Percentiles rank a stretch among this genome's conserved stretches.
These are phyloP conservation scores for Aphanomyces cochlioides DNA, from an alignment of 352 stramenopile genomes.

Conservation along the genomic window DNA sequence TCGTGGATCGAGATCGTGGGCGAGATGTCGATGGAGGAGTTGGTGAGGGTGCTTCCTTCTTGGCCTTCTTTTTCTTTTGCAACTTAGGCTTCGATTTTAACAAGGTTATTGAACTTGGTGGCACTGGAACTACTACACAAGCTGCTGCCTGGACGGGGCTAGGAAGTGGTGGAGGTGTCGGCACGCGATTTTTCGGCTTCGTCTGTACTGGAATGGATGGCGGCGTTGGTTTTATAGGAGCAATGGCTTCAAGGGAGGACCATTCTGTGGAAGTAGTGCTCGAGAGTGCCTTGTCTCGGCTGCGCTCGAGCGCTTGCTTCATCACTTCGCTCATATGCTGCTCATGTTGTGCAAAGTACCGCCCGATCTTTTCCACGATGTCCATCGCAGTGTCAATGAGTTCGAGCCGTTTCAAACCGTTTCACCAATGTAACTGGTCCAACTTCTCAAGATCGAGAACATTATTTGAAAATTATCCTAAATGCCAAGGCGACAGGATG, in stretches of 20 bases:
- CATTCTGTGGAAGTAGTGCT: too few species aligned
- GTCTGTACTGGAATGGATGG: neutral
- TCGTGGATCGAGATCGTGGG: neutral
- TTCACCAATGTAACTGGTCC: conserved; percentile 9
- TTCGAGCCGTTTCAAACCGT: neutral
- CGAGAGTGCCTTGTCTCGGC: neutral
- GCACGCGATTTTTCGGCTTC: neutral
- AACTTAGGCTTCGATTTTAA: too few species aligned
- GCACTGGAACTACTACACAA: too few species aligned
- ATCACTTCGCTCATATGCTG: conserved; percentile 22
- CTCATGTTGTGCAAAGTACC: conserved; percentile 27
- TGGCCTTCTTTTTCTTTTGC: neutral
- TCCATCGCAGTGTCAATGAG: conserved; percentile 13
- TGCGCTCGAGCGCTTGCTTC: conserved; percentile 15
- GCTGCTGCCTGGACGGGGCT: neutral
- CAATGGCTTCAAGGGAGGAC: too few species aligned
- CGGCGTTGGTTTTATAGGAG: neutral
- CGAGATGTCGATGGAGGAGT: neutral
- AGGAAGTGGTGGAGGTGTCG: neutral
- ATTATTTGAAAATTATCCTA: neutral
- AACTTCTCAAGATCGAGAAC: neutral
- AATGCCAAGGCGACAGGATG: too few species aligned
- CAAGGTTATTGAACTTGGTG: too few species aligned
- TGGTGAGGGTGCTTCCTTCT: neutral
- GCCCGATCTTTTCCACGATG: conserved; percentile 27